phyloP scores from a whole-genome alignment of 1,139 yeast species.

The Kluyveromyces marxianus region DNA sequence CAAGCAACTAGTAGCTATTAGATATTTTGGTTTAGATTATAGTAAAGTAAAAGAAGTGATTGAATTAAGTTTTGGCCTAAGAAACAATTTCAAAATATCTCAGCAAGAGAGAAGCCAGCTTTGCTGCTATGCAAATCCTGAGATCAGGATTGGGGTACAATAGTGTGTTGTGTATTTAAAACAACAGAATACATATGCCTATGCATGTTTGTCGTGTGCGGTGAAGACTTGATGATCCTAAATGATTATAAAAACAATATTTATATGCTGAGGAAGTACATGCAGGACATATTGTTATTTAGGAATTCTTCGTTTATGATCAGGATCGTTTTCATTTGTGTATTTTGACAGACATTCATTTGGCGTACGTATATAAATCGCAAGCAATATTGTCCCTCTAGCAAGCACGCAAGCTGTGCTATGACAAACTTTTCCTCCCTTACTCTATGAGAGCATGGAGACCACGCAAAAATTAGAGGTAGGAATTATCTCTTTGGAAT shows the following conservation, averaged over 20 bases:
- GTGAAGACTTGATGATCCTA: not conserved
- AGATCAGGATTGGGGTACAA: slow-evolving; percentile 4
- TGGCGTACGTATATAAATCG: not conserved
- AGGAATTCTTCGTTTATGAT: slow-evolving; percentile 35
- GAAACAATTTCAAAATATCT: not conserved
- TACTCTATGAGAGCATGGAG: slow-evolving; percentile 25
- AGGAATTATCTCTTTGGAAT: not conserved
- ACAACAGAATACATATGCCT: too few species aligned
- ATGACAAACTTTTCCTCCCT: too few species aligned
- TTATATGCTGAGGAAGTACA: slow-evolving; percentile 32
- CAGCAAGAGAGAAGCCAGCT: not conserved
- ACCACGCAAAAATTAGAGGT: slow-evolving; percentile 9
- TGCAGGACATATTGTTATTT: slow-evolving; percentile 33
- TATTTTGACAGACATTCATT: not conserved
- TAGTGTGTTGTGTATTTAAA: not conserved
- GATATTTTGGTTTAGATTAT: too few species aligned
- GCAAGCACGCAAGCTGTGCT: too few species aligned
- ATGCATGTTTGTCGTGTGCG: too few species aligned
- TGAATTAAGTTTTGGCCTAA: too few species aligned
- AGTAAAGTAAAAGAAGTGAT: too few species aligned
- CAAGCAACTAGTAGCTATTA: too few species aligned
- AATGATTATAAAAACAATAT: slow-evolving; percentile 24
- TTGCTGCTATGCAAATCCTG: not conserved
- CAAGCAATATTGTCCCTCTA: slow-evolving; percentile 3
- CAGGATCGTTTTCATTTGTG: slow-evolving; percentile 7